Evolutionary conservation across 1,284 basidiomycete genomes (phyloP).

Genomic region (Naganishia liquefaciens): DNA sequence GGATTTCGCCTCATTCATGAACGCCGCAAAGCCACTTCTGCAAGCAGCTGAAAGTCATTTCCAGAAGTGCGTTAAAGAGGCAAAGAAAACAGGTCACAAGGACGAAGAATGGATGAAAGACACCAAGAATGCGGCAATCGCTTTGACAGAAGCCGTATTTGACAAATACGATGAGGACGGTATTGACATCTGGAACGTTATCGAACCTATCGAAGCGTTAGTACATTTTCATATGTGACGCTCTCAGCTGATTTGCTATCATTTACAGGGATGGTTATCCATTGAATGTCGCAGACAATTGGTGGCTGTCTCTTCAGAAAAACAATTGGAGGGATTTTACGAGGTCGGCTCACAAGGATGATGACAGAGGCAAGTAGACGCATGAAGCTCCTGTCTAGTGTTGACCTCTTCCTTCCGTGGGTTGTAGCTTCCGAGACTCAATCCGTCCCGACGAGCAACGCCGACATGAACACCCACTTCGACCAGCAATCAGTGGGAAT

Average conservation of each 20-base stretch:
- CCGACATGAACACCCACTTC: no score
- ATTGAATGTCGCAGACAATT: slow-evolving; percentile 15
- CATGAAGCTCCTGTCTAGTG: no score
- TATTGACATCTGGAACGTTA: slow-evolving; percentile 1
- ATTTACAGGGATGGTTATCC: slow-evolving; percentile 16
- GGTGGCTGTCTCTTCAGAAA: slow-evolving; percentile 26
- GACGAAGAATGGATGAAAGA: slow-evolving; percentile 1
- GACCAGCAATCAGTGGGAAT: slow-evolving; percentile 12
- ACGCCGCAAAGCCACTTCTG: not conserved
- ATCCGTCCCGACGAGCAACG: not conserved
- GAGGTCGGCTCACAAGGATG: not conserved
- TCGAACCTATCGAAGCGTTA: slow-evolving; percentile 16
- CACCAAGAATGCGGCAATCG: not conserved
- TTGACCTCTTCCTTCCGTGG: not conserved
- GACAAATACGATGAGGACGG: not conserved
- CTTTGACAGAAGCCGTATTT: slow-evolving; percentile 12
- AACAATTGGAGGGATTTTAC: slow-evolving; percentile 15
- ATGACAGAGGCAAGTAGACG: slow-evolving; percentile 3
- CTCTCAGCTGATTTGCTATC: not conserved
- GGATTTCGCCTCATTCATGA: not conserved
- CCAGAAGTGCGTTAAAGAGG: not conserved
- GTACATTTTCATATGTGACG: not conserved
- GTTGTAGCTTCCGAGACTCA: not conserved
- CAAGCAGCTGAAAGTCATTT: not conserved
- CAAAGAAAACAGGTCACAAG: not conserved